Evolutionary conservation across 148 eudicot genomes (phyloP), one percentile per base, ranked within the genome.

Genomic region (Dysphania ambrosioides): DNA sequence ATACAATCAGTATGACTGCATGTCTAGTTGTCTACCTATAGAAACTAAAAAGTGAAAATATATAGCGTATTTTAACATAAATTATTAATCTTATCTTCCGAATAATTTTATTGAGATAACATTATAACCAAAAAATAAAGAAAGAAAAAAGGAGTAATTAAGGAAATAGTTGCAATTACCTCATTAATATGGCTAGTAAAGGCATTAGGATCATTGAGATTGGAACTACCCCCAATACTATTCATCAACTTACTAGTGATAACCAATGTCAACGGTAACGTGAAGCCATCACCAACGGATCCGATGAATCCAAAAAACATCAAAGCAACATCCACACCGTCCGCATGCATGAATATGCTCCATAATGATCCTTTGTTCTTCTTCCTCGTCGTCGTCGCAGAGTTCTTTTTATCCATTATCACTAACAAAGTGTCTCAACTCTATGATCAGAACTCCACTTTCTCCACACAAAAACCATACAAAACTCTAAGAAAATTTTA

Each of bases 321-420:
- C 79, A 92, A 78, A 26, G 82, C 18, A 72, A 75, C 65, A 77
- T 92, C 97, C 30, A 30, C 78, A n/a, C 83, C 77, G 72, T 92
- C 97, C 6, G 89, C 89, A 71, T 92, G 95, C 88, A 90, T 85
- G 79, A 92, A 90, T 24, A 92, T 85, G 49, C 87, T 85, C 72
- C 83, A 72, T 70, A 90, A 69, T 23, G 94, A 85, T 11, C 81
- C 70, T 49, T 53, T 82, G 49, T 81, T 81, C 72, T 77, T 62
- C 21, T 70, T 65, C 34, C 1, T 32, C 72, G 5, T 31, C 35
- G 19, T 51, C n/a, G 5, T 51, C 57, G 8, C 13, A 47, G 16
- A 2, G 53, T 6, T 15, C 21, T 47, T 47, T 47, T 47, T 5
- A 15, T 47, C 53, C 53, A 47, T 47, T 16, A n/a, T n/a, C n/a